Evolutionary conservation across 2,329 filamentous ascomycete species (phyloP).

Genomic region (Aspergillus fructus): DNA sequence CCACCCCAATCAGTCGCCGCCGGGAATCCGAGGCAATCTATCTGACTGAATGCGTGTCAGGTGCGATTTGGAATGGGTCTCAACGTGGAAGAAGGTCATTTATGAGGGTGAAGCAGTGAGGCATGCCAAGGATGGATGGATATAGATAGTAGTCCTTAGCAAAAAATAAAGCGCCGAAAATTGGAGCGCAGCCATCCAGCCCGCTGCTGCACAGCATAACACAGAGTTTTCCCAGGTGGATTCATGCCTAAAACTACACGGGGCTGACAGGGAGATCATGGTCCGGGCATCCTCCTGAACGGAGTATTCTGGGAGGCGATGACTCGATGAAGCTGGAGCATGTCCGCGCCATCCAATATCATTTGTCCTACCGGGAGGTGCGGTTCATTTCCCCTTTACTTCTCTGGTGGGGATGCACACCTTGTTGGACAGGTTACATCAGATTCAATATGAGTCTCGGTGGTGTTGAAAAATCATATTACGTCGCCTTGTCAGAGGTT

Average conservation of each 20-base stretch:
- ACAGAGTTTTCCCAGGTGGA: slow-evolving; percentile 8
- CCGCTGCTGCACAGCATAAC: not conserved
- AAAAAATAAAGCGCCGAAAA: not conserved
- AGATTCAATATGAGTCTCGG: not conserved
- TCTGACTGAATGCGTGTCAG: not conserved
- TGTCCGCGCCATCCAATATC: not conserved
- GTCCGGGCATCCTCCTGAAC: slow-evolving; percentile 5
- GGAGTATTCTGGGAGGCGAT: not conserved
- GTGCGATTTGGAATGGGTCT: not conserved
- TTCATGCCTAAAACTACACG: slow-evolving; percentile 14
- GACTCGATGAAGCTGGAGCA: not conserved
- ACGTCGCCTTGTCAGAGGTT: not conserved
- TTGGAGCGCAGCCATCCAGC: not conserved
- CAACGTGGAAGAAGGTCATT: not conserved
- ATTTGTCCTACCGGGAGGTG: not conserved
- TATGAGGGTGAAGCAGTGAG: not conserved
- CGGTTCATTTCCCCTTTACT: not conserved
- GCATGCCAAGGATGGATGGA: slow-evolving; percentile 2
- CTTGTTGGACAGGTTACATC: not conserved
- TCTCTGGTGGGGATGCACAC: not conserved
- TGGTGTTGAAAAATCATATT: not conserved
- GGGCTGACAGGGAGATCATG: slow-evolving; percentile 14
- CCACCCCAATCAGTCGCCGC: slow-evolving; percentile 7
- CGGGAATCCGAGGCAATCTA: not conserved
- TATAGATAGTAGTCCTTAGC: not conserved